Percentiles rank a stretch among this genome's conserved stretches.
Evolutionary conservation across 225 moss, liverwort and hornwort species (phyloP).

Genomic region (Physcomitrellopsis africana): DNA sequence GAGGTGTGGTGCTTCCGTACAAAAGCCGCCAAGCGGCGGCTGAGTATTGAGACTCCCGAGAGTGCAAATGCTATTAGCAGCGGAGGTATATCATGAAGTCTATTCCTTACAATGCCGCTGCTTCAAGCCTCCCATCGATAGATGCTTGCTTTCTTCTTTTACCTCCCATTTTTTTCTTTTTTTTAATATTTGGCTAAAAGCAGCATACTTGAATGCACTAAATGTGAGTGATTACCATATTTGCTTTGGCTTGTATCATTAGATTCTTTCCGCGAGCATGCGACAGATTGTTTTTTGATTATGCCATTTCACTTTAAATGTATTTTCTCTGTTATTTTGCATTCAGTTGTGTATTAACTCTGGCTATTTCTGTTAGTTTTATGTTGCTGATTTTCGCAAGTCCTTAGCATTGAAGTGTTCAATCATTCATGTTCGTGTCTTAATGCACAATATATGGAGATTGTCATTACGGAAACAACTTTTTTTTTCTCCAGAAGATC

Average conservation of each 20-base stretch:
- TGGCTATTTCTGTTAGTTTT: background rate
- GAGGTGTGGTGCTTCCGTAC: slow-evolving; percentile 93
- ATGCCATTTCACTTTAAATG: slow-evolving; percentile 27
- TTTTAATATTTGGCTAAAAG: slow-evolving; percentile 16
- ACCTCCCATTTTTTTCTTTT: background rate
- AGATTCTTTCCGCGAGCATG: slow-evolving; percentile 54
- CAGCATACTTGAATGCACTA: slow-evolving; percentile 29
- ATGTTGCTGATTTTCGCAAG: background rate
- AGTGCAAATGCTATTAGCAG: slow-evolving; percentile 56
- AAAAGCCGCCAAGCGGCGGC: slow-evolving; percentile 80
- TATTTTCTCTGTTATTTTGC: slow-evolving; percentile 12
- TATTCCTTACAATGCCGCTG: background rate
- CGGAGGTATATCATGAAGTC: slow-evolving; percentile 32
- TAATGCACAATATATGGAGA: too few species aligned
- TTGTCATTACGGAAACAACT: too few species aligned
- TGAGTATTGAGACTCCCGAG: slow-evolving; percentile 54
- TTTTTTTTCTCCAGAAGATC: too few species aligned
- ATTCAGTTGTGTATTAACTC: background rate
- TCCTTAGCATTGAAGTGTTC: background rate
- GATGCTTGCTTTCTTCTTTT: background rate
- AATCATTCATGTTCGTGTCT: too few species aligned
- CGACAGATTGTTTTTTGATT: slow-evolving; percentile 33
- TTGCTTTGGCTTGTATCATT: slow-evolving; percentile 61
- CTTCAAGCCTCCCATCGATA: background rate
- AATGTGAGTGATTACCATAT: slow-evolving; percentile 26